Evolutionary conservation across 2,329 filamentous ascomycete species (phyloP).

Genomic region (Thermothelomyces thermophilus): DNA sequence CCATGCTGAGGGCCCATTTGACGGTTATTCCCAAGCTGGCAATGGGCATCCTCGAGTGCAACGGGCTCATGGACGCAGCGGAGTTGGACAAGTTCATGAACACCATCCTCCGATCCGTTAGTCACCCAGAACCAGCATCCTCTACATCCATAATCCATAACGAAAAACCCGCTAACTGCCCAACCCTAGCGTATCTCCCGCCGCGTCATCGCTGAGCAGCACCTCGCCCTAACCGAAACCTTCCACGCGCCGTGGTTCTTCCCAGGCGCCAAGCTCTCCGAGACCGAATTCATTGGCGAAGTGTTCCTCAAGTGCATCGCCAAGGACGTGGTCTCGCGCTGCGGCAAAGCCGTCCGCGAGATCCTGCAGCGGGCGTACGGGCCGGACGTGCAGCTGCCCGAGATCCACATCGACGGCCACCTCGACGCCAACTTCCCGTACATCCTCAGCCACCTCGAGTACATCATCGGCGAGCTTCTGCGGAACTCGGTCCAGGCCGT

Average conservation of each 20-base stretch:
- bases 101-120: constrained; percentile 78
- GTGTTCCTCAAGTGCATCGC: constrained; percentile 92
- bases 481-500: constrained; percentile 92
- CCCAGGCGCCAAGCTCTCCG: constrained; percentile 64
- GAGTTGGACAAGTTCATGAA: constrained; percentile 94
- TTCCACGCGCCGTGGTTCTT: constrained; percentile 89
- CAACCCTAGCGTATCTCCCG: constrained; percentile 72
- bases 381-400: constrained; percentile 62
- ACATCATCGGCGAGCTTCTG: constrained; percentile 91
- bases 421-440: constrained; percentile 89
- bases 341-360: constrained; percentile 66
- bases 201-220: constrained; percentile 94
- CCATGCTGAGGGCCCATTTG: constrained; percentile 79
- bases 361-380: constrained; percentile 72
- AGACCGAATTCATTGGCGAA: constrained; percentile 85
- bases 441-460: constrained; percentile 91
- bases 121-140: constrained; percentile 25
- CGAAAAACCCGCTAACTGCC: constrained; percentile 4
- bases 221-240: constrained; percentile 88
- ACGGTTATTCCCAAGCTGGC: constrained; percentile 90
- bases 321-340: constrained; percentile 78
- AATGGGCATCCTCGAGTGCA: constrained; percentile 89
- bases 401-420: constrained; percentile 78
- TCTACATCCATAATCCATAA: not conserved
- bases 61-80: constrained; percentile 69